Evolutionary conservation across 2,329 filamentous ascomycete genomes (phyloP).

Genomic region (Fusarium austroafricanum): DNA sequence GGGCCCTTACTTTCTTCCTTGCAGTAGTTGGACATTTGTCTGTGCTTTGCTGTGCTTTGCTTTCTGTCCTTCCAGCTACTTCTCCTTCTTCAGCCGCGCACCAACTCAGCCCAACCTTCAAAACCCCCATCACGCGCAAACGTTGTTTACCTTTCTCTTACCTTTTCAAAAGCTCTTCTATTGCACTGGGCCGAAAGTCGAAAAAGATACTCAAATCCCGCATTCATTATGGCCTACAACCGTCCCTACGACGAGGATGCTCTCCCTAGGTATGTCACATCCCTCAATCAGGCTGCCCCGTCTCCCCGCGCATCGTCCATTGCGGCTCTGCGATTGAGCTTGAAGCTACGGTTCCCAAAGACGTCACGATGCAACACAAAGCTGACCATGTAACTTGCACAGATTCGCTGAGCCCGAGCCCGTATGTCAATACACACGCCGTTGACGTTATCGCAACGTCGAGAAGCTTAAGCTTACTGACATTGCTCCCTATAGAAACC

Average conservation of each 20-base stretch:
- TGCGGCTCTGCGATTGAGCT: conserved; percentile 37
- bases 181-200: neutral
- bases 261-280: conserved; percentile 76
- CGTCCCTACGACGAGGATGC: conserved; percentile 93
- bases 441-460: neutral
- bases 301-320: conserved; percentile 32
- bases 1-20: conserved; percentile 2
- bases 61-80: conserved; percentile 27
- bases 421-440: conserved; percentile 56
- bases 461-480: conserved; percentile 36
- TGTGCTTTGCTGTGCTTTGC: conserved; percentile 7
- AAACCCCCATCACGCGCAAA: conserved; percentile 24
- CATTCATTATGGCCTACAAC: conserved; percentile 85
- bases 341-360: conserved; percentile 6
- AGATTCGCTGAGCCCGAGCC: conserved; percentile 82
- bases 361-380: conserved; percentile 28
- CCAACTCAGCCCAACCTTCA: conserved; percentile 34
- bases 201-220: neutral
- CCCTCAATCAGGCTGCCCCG: conserved; percentile 22
- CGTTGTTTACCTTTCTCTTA: neutral
- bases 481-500: conserved; percentile 51
- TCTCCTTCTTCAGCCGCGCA: conserved; percentile 30
- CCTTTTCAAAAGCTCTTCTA: neutral
- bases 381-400: conserved; percentile 43
- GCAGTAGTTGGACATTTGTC: conserved; percentile 10